phyloP scores from a whole-genome alignment of 768 basidiomycete species.

The Lactifluus volemus region DNA sequence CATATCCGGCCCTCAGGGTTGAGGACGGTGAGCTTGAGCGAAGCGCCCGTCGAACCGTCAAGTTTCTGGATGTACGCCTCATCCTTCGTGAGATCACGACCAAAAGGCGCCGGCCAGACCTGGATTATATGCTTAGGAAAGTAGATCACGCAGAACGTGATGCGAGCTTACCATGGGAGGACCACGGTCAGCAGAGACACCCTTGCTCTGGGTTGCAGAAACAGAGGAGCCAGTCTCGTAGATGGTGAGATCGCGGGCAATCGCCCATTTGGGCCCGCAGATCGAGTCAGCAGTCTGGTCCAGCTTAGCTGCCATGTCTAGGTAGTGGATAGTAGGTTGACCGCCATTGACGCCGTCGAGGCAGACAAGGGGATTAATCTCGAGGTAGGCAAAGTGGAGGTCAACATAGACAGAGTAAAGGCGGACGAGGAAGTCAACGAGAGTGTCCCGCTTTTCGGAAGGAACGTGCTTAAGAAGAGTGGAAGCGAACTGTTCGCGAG shows the following conservation, averaged over 20 bases:
- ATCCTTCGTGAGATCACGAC: slow-evolving; percentile 95
- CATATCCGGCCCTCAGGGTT: slow-evolving; percentile 93
- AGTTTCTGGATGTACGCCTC: slow-evolving; percentile 99
- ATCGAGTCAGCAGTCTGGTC: slow-evolving; percentile 99
- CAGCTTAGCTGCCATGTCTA: slow-evolving; percentile 99
- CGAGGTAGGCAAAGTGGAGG: slow-evolving; percentile 98
- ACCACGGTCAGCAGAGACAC: slow-evolving; percentile 81
- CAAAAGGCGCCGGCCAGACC: slow-evolving; percentile 91
- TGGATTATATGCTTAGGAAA: slow-evolving; percentile 18
- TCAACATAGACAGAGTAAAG: slow-evolving; percentile 98
- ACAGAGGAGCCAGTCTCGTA: slow-evolving; percentile 46
- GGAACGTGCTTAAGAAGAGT: slow-evolving; percentile 80
- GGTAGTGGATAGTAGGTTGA: slow-evolving; percentile 79
- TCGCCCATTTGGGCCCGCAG: slow-evolving; percentile 97
- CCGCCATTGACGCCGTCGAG: slow-evolving; percentile 70
- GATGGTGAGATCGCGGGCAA: slow-evolving; percentile 82
- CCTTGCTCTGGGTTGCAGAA: slow-evolving; percentile 36
- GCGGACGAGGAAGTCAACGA: slow-evolving; percentile 89
- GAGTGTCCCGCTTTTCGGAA: slow-evolving; percentile 78
- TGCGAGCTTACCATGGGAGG: slow-evolving; percentile 73
- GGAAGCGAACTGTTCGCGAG: slow-evolving; percentile 62
- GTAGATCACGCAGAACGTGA: not conserved
- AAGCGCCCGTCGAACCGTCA: slow-evolving; percentile 94
- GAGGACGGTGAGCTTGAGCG: slow-evolving; percentile 94
- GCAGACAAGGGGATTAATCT: slow-evolving; percentile 97